phyloP scores from a whole-genome alignment of 2,329 filamentous ascomycete genomes.

The Curvularia sp. region DNA sequence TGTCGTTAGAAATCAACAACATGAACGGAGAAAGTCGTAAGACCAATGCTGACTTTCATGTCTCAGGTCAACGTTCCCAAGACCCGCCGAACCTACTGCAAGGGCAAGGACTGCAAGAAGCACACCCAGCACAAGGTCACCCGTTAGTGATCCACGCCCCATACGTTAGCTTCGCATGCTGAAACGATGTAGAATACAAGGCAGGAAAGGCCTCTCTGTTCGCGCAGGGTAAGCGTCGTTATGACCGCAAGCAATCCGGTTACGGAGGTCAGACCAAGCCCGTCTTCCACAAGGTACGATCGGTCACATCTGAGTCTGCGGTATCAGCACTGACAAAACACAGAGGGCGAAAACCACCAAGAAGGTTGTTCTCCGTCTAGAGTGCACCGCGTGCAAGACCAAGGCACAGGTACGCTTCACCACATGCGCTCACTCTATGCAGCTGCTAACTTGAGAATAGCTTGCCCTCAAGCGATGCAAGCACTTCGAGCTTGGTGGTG shows the following conservation, averaged over 20 bases:
- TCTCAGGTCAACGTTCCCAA: slow-evolving; percentile 95
- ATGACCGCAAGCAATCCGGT: slow-evolving; percentile 89
- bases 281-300: slow-evolving; percentile 83
- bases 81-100: slow-evolving; percentile 97
- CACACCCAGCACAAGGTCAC: slow-evolving; percentile 47
- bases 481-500: slow-evolving; percentile 99
- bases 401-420: slow-evolving; percentile 41
- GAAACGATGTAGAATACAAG: slow-evolving; percentile 74
- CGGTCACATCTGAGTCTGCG: background rate
- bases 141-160: slow-evolving; percentile 40
- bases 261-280: slow-evolving; percentile 99
- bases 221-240: slow-evolving; percentile 99
- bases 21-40: background rate
- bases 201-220: slow-evolving; percentile 94
- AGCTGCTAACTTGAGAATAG: slow-evolving; percentile 67
- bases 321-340: slow-evolving; percentile 23
- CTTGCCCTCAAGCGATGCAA: slow-evolving; percentile 99
- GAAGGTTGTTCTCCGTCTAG: slow-evolving; percentile 98
- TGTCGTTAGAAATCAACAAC: background rate
- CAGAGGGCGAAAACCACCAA: slow-evolving; percentile 99
- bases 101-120: slow-evolving; percentile 87
- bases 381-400: slow-evolving; percentile 91
- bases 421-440: background rate
- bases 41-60: slow-evolving; percentile 27
- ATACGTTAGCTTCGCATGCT: slow-evolving; percentile 28